Base-by-base conservation (phyloP, 2,329 filamentous ascomycete genomes). In the Claviceps digitariae region DNA sequence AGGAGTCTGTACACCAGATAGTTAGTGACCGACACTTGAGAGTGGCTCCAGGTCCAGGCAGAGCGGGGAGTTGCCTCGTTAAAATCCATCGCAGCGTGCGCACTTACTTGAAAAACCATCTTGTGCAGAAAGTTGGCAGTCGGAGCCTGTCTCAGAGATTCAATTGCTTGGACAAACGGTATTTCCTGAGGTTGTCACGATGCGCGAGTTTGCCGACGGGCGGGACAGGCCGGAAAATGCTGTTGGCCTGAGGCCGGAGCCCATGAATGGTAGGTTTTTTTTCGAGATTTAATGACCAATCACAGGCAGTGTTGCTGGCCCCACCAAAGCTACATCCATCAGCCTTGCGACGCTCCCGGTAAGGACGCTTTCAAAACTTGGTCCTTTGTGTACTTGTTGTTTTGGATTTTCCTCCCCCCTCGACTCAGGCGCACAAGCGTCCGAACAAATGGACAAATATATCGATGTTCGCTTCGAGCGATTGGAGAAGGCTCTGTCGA, bases 401-500 rank as follows among this genome's bases (percentile, higher is more conserved):
- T 40, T 2, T 23, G n/a, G 21, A 15, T 13, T 10, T 43, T 9
- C 25, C 13, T 15, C 17, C 12, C 12, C 12, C 31, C 12, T 34
- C 31, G 2, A n/a, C 12, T 34, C 23, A 29, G 23, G 10, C 21
- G 7, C 20, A 43, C 9, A 41, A 6, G 17, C 15, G 46, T 17
- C 13, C n/a, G 6, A 36, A 23, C 17, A 51, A 20, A 87, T 87
- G 83, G 79, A 87, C 58, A 74, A 74, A 48, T 69, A 76, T 49
- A 74, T 87, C 7, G 80, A 85, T 57, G 65, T 63, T 47, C 80
- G 78, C 60, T 84, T 87, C 56, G 79, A 84, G 63, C 78, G 81
- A 49, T 72, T 87, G 31, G 83, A 86, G 61, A 79, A 77, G 61
- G 80, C 82, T 1, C 72, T 94, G 21, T 76, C 78, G 13, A 81